Base-by-base conservation (phyloP, 2,329 filamentous ascomycete genomes). In the Chaetomium sp. region DNA sequence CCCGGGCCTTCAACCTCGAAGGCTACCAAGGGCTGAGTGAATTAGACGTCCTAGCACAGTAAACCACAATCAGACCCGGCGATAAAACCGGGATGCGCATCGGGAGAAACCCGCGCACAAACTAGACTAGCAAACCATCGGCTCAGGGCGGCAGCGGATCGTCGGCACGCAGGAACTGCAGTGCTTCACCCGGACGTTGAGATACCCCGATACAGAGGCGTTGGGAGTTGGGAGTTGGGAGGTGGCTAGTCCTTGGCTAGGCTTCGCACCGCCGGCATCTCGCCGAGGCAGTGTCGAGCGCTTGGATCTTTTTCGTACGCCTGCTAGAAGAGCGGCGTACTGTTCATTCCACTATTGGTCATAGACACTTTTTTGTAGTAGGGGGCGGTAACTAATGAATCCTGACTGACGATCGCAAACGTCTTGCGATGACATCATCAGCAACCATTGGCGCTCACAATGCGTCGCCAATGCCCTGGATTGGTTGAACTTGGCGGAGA, bases 1-100 rank as follows among this genome's bases (percentile, higher is more conserved):
- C 9, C 64, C 1, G 65, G 58, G 4, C 33, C 65, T 7, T 67
- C 67, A 19, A 60, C 56, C 29, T 4, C 42, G 1, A 68, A 65
- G 65, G 54, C 56, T 16, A 29, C 27, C 31, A 68, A 67, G 65
- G 63, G 60, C 31, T 68, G 60, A 64, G 27, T 35, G 55, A 53
- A 10, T 45, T n/a, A 13, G 2, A n/a, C 27, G 38, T 2, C 19
- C 27, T 4, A 10, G 21, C 2, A 38, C 23, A 8, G 25, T 21
- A 2, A 19, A 33, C 19, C 19, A 58, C n/a, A 9, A 25, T 21
- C 23, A 56, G 27, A 55, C 47, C 35, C 6, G 31, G 29, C 23
- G 16, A 60, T 16, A 13, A 38, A 13, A 27, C 31, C 7, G 4
- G 35, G 33, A 42, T 38, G 50, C 49, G 49, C 49, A 31, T 31